Base-by-base conservation (phyloP, 75 land plant genomes). In the Picea glauca region DNA sequence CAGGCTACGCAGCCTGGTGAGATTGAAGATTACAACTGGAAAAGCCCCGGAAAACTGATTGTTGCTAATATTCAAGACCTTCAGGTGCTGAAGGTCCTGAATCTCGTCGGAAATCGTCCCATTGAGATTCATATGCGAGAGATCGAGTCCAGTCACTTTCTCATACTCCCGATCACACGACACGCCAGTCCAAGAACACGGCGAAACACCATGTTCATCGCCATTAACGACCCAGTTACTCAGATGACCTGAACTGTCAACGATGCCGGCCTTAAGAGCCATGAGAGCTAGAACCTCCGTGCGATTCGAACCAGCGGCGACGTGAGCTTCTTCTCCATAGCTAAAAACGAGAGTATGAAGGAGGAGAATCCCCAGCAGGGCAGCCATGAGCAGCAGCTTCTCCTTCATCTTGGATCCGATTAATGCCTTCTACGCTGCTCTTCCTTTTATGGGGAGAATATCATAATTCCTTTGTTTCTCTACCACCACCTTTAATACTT, bases 211-310 rank as follows among this genome's bases (percentile, higher is more conserved):
- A 23, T 11, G 74, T 32, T 40, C 74, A 72, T 18, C 74, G 18
- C 6, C 74, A 14, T 26, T 14, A 35, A 20, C 26, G 0, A 6
- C 18, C 93, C 93, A 90, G 68, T 92, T 83, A 20, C 59, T 63
- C 57, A 92, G 76, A 33, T 74, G 76, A 58, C 83, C 82, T 23
- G 23, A 72, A 13, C 75, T 66, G 72, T 91, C 90, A 3, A 74
- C 70, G 30, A 87, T n/a, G 30, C 78, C 50, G 13, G 92, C 77
- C 78, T 91, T 90, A 13, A 90, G 80, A 54, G 85, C 76, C n/a
- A 90, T 4, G 32, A 91, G 89, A 1, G 87, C 85, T 31, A 21
- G 74, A 70, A 43, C 50, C 74, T 70, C 54, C 13, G 23, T 70
- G 6, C n/a, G 23, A 2, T 43, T 70, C 21, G 11, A 20, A 5